These are phyloP conservation scores for Blumeriella jaapii DNA, from an alignment of 2,329 filamentous ascomycete genomes.

Conservation along the genomic window DNA sequence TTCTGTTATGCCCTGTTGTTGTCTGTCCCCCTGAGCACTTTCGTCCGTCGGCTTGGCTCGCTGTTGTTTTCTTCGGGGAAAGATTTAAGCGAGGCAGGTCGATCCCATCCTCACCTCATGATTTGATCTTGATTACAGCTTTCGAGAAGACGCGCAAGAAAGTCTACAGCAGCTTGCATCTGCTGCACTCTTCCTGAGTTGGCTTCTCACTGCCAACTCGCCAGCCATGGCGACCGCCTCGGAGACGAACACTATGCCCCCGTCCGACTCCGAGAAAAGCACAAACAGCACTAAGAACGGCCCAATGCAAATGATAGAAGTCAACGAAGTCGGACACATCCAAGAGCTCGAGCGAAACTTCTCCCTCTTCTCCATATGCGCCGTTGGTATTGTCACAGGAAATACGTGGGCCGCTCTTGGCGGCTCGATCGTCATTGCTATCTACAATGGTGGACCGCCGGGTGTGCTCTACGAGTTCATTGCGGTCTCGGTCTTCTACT, in stretches of 20 bases:
- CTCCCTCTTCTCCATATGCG: slow-evolving; percentile 34
- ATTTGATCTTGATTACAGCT: no score
- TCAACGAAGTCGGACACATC: slow-evolving; percentile 39
- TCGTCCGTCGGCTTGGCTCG: no score
- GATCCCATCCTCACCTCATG: no score
- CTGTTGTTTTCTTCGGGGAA: no score
- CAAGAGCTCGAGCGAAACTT: slow-evolving; percentile 41
- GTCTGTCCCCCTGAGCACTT: no score
- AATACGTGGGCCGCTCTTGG: slow-evolving; percentile 36
- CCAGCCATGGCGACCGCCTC: not conserved
- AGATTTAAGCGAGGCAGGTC: no score
- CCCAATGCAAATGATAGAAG: slow-evolving; percentile 8
- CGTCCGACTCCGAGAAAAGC: slow-evolving; percentile 10
- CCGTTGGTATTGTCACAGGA: slow-evolving; percentile 34
- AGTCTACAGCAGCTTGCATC: no score
- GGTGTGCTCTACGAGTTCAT: slow-evolving; percentile 53
- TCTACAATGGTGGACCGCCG: slow-evolving; percentile 46
- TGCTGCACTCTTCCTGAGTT: no score
- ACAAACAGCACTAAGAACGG: slow-evolving; percentile 1
- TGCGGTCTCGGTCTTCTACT: slow-evolving; percentile 38
- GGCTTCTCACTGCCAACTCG: not conserved
- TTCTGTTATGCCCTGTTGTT: no score
- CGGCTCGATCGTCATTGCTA: slow-evolving; percentile 32
- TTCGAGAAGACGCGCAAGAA: no score
- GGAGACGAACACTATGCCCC: not conserved